phyloP scores from a whole-genome alignment of 352 stramenopile genomes.

The Globisporangium paroecandrum region DNA sequence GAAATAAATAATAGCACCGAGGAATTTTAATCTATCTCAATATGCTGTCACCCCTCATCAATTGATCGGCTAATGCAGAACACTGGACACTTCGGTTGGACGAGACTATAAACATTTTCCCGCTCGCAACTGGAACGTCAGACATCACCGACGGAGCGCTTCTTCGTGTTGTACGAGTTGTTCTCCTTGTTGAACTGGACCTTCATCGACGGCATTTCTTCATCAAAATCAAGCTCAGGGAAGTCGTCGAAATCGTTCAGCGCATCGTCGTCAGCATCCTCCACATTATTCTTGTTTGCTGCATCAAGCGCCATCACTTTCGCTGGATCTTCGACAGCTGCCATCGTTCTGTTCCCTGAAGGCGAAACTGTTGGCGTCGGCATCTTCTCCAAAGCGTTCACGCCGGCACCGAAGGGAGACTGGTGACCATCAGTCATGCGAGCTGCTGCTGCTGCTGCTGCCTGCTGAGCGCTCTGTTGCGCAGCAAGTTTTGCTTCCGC shows the following conservation, averaged over 20 bases:
- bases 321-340: conserved; percentile 6
- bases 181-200: conserved; percentile 68
- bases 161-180: conserved; percentile 45
- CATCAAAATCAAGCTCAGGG: conserved; percentile 66
- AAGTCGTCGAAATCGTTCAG: conserved; percentile 80
- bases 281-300: conserved; percentile 6
- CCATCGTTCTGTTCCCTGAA: conserved; percentile 12
- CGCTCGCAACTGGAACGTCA: conserved; percentile 22
- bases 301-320: conserved; percentile 18
- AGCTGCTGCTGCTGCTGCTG: conserved; percentile 7
- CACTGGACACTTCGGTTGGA: conserved; percentile 6
- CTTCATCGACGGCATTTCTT: conserved; percentile 46
- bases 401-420: conserved; percentile 12
- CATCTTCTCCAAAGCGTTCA: conserved; percentile 16
- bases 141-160: conserved; percentile 65
- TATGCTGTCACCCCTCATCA: conserved; percentile 13
- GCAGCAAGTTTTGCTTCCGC: conserved; percentile 15
- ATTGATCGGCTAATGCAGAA: conserved; percentile 7
- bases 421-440: conserved; percentile 14
- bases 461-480: conserved; percentile 8
- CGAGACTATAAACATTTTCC: conserved; percentile 8
- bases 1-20: conserved; percentile 20
- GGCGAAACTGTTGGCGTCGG: conserved; percentile 18
- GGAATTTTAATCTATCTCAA: conserved; percentile 17
- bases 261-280: conserved; percentile 39